A percentile compares a stretch with the other conserved stretches of the same genome.
Conservation (phyloP, 495 filamentous ascomycete species). For the Talaromyces nanjingensis region DNA sequence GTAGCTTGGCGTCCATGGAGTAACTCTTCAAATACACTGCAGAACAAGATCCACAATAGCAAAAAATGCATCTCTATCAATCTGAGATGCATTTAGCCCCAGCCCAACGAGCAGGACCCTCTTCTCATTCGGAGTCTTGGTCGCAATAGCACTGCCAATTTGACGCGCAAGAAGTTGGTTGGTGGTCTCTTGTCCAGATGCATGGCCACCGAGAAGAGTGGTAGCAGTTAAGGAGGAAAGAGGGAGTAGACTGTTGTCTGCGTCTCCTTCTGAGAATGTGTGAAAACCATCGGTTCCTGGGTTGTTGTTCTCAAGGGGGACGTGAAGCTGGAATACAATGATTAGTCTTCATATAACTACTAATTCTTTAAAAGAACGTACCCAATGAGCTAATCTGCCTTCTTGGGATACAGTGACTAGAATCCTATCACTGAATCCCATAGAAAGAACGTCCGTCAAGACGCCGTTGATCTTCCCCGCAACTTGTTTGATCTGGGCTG, state of each 20-base stretch:
- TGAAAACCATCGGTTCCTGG: conserved; percentile 45
- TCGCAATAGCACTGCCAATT: conserved; percentile 70
- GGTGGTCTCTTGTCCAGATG: conserved; percentile 68
- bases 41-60: conserved; percentile 75
- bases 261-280: conserved; percentile 35
- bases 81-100: conserved; percentile 58
- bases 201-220: conserved; percentile 80
- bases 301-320: conserved; percentile 67
- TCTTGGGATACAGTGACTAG: conserved; percentile 82
- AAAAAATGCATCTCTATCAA: conserved; percentile 68
- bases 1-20: not conserved
- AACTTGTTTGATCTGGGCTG: conserved; percentile 63
- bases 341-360: too few species aligned
- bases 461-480: conserved; percentile 57
- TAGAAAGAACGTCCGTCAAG: conserved; percentile 61
- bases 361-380: too few species aligned
- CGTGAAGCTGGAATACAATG: conserved; percentile 59
- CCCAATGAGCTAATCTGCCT: conserved; percentile 88
- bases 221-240: conserved; percentile 76
- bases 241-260: conserved; percentile 60
- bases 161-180: conserved; percentile 86
- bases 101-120: conserved; percentile 76
- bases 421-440: conserved; percentile 86
- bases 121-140: conserved; percentile 66
- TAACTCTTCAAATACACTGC: conserved; percentile 50